Evolutionary conservation across 2,329 filamentous ascomycete genomes (phyloP), one percentile per base, ranked within the genome.

Genomic region (Diaporthe sp.): DNA sequence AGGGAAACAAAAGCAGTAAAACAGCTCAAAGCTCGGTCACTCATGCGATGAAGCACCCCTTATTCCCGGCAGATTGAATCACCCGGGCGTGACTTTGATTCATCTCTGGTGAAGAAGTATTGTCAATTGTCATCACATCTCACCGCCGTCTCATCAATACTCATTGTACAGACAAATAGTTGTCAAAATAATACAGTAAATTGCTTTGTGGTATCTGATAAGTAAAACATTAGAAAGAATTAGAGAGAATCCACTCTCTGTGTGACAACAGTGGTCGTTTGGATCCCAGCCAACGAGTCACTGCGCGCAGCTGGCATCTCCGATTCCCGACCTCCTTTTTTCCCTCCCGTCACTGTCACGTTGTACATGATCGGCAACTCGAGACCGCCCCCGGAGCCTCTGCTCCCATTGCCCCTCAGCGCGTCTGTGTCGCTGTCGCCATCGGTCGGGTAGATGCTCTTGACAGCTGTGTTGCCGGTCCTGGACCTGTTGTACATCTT

Each of bases 181-280:
- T n/a, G 47, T 42, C 3, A 42, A 10, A 55, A 4, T 3, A 28
- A 42, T 15, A 20, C 17, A 5, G 34, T 28, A 20, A 55, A 70
- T 55, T 70, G 49, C 65, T 65, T 49, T 31, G 39, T 63, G 71
- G 71, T 70, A 47, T 67, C 60, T 67, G 42, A n/a, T 17, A 58
- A 47, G 53, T 17, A 58, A 47, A 71, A 55, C 20, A 71, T 49
- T n/a, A 57, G 31, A 58, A 60, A 53, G 2, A 60, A 55, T 42
- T 76, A 74, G 22, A 73, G 67, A 47, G 67, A 75, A 31, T 74
- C 72, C 20, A 79, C 75, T n/a, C 77, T 74, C 65, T 79, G 78
- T 1, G 78, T 80, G n/a, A 80, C 76, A n/a, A 79, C 73, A 17
- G 78, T 80, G n/a, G 78, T 80, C 8, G 79, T 79, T 37, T 77